Evolutionary conservation across 2,329 filamentous ascomycete genomes (phyloP).

Genomic region (Colletotrichum liriopes): DNA sequence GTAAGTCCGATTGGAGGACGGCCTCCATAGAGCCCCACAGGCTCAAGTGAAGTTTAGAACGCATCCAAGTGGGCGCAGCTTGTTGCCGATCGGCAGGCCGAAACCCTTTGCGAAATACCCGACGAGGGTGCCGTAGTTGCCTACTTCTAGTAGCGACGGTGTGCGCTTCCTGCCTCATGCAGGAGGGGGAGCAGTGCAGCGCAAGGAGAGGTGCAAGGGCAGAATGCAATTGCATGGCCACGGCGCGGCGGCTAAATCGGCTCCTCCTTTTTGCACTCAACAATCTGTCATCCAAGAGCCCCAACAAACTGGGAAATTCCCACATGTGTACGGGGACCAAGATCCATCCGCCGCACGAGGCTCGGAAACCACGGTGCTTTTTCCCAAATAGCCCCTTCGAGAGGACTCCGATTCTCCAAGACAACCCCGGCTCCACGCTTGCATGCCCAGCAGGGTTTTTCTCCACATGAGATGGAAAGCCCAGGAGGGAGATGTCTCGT

Average conservation of each 20-base stretch:
- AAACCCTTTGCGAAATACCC: not conserved
- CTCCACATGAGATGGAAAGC: not conserved
- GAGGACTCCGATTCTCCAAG: constrained; percentile 23
- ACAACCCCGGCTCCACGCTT: not conserved
- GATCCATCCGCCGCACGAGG: constrained; percentile 23
- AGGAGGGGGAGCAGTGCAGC: constrained; percentile 3
- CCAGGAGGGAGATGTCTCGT: constrained; percentile 7
- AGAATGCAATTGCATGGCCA: not conserved
- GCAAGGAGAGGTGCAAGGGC: not conserved
- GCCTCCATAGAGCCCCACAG: not conserved
- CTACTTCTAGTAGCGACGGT: constrained; percentile 11
- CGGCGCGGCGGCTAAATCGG: constrained; percentile 21
- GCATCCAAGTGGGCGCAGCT: not conserved
- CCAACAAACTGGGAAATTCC: constrained; percentile 35
- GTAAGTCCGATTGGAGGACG: not conserved
- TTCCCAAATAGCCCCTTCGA: constrained; percentile 19
- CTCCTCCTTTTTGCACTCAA: constrained; percentile 29
- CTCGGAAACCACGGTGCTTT: constrained; percentile 27
- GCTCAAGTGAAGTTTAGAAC: not conserved
- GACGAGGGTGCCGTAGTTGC: not conserved
- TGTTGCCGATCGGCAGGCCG: not conserved
- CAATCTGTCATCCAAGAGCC: constrained; percentile 32
- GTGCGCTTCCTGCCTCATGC: constrained; percentile 19
- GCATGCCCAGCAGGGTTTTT: not conserved
- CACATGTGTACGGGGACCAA: constrained; percentile 18